phyloP scores from a whole-genome alignment of 768 basidiomycete species.

The Boletellus ananas region DNA sequence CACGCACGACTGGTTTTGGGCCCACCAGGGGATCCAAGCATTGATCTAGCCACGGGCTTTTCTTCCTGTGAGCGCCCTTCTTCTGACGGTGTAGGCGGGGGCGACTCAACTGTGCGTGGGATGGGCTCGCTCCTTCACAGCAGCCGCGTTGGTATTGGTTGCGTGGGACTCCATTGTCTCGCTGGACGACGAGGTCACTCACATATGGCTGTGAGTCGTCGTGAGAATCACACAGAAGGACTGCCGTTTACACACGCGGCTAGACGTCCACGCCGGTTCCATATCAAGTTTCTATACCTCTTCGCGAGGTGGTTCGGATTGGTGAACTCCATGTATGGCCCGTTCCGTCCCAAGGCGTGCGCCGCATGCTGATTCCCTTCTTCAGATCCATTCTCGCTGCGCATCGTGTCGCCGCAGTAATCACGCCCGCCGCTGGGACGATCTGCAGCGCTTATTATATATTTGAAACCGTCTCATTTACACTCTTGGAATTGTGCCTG shows the following conservation, averaged over 20 bases:
- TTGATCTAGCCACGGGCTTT: constrained; percentile 1
- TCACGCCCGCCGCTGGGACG: background rate
- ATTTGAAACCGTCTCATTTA: constrained; percentile 3
- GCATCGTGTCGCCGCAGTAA: background rate
- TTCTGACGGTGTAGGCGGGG: background rate
- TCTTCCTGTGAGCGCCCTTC: constrained; percentile 14
- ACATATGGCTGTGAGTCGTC: constrained; percentile 22
- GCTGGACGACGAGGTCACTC: constrained; percentile 13
- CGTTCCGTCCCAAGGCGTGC: background rate
- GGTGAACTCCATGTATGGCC: constrained; percentile 10
- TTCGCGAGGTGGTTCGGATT: constrained; percentile 24
- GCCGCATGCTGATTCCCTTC: constrained; percentile 1
- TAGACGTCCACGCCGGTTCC: constrained; percentile 6
- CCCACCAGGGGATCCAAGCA: background rate
- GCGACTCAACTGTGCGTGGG: background rate
- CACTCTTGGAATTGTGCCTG: constrained; percentile 12
- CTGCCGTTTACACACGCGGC: background rate
- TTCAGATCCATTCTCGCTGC: constrained; percentile 4
- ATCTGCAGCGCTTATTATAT: constrained; percentile 3
- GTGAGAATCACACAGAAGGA: background rate
- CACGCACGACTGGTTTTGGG: constrained; percentile 2
- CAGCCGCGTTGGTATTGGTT: constrained; percentile 5
- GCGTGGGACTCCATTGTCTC: constrained; percentile 17
- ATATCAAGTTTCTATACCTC: constrained; percentile 21
- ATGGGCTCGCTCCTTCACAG: constrained; percentile 8